Conservation (phyloP, 768 basidiomycete species). For the Hydnomerulius pinastri region DNA sequence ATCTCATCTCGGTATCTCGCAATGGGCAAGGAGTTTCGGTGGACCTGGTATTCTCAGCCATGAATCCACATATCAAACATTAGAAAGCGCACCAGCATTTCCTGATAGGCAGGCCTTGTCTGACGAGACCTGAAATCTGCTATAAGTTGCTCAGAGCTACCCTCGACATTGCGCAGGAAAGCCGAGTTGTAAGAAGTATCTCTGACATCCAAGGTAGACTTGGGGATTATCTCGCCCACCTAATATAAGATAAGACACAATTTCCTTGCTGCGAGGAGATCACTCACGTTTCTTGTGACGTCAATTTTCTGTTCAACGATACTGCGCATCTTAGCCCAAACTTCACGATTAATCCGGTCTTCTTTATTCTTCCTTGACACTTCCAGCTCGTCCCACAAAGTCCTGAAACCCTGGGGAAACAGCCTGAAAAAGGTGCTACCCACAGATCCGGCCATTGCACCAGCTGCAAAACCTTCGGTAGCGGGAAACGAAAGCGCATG, state of each 20-base stretch:
- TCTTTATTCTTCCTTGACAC: conserved; percentile 56
- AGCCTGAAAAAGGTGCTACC: conserved; percentile 70
- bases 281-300: conserved; percentile 41
- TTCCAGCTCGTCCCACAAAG: conserved; percentile 93
- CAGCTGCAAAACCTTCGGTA: conserved; percentile 63
- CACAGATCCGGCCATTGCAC: conserved; percentile 44
- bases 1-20: conserved; percentile 79
- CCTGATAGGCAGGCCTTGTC: conserved; percentile 68
- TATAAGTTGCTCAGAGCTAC: conserved; percentile 52
- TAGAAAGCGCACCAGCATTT: conserved; percentile 65
- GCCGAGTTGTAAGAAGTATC: conserved; percentile 6
- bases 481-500: conserved; percentile 72
- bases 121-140: conserved; percentile 63
- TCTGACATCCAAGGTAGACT: conserved; percentile 20
- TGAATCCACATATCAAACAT: background rate
- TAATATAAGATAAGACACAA: conserved; percentile 10
- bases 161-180: conserved; percentile 11
- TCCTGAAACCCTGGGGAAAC: conserved; percentile 81
- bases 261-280: background rate
- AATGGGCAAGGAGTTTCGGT: conserved; percentile 83
- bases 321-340: conserved; percentile 69
- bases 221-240: conserved; percentile 19
- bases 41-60: conserved; percentile 44
- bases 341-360: conserved; percentile 61
- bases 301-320: conserved; percentile 68